phyloP scores from a whole-genome alignment of 495 filamentous ascomycete species.

The Pyrenopolyporus hunteri region DNA sequence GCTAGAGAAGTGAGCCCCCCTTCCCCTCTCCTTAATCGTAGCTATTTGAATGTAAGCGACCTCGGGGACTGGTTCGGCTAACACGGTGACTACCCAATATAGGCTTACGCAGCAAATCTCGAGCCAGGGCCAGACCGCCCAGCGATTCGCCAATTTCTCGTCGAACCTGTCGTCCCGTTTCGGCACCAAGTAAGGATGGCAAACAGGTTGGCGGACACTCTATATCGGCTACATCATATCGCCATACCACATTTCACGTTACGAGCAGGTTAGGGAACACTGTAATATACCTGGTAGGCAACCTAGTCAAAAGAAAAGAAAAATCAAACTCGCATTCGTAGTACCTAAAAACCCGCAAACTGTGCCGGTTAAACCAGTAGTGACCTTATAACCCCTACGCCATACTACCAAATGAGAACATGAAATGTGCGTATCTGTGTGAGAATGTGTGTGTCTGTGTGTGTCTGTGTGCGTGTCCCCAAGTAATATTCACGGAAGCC shows the following conservation, averaged over 20 bases:
- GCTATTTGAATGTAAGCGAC: not conserved
- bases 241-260: not conserved
- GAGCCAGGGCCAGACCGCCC: slow-evolving; percentile 58
- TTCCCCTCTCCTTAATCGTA: not conserved
- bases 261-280: not conserved
- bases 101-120: slow-evolving; percentile 70
- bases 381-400: slow-evolving; percentile 33
- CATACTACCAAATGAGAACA: slow-evolving; percentile 30
- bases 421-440: not conserved
- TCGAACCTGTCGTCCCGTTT: slow-evolving; percentile 75
- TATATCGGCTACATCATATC: not conserved
- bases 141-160: slow-evolving; percentile 69
- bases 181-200: slow-evolving; percentile 61
- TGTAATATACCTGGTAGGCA: too few species aligned
- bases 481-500: slow-evolving; percentile 28
- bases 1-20: slow-evolving; percentile 76
- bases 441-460: not conserved
- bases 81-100: slow-evolving; percentile 43
- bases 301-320: not conserved
- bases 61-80: slow-evolving; percentile 35
- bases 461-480: slow-evolving; percentile 4
- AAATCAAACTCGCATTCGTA: slow-evolving; percentile 32
- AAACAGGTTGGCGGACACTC: not conserved
- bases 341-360: slow-evolving; percentile 5
- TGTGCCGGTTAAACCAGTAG: not conserved